Evolutionary conservation across 2,329 filamentous ascomycete species (phyloP).

Genomic region (Fusarium armeniacum): DNA sequence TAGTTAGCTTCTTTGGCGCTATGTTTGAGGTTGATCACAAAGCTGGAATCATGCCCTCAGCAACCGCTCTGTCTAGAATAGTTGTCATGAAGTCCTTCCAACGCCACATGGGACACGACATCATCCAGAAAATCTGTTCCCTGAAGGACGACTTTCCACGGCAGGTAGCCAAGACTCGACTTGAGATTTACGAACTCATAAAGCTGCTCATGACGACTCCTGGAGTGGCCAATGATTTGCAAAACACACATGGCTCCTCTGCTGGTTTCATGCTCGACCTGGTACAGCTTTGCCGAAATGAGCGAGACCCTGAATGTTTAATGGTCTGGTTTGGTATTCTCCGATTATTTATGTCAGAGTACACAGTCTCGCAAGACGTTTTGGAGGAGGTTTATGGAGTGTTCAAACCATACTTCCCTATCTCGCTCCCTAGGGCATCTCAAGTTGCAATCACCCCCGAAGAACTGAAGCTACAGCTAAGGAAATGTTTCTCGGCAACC

Average conservation of each 20-base stretch:
- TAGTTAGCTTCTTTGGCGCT: conserved; percentile 69
- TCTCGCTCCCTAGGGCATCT: conserved; percentile 66
- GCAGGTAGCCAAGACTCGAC: conserved; percentile 65
- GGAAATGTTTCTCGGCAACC: conserved; percentile 67
- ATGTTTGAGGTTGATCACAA: conserved; percentile 72
- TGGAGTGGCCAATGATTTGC: conserved; percentile 60
- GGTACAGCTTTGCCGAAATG: conserved; percentile 65
- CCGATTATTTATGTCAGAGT: conserved; percentile 60
- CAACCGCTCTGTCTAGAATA: conserved; percentile 66
- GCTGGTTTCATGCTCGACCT: conserved; percentile 65
- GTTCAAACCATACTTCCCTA: conserved; percentile 73
- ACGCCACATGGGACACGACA: conserved; percentile 61
- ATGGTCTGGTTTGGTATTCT: conserved; percentile 70
- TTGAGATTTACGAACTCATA: conserved; percentile 66
- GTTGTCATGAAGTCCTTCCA: conserved; percentile 66
- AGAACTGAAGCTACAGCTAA: conserved; percentile 67
- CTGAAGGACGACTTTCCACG: conserved; percentile 70
- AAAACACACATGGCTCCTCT: conserved; percentile 60
- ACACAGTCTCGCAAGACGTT: conserved; percentile 61
- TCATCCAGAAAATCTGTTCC: conserved; percentile 64
- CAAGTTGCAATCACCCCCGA: conserved; percentile 68
- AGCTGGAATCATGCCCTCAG: conserved; percentile 68
- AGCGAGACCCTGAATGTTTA: conserved; percentile 70
- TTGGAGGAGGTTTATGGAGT: conserved; percentile 66
- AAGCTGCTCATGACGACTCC: conserved; percentile 60